Percentiles rank a stretch among this genome's conserved stretches.
Conservation (phyloP, 2,329 filamentous ascomycete genomes). For the Ophiostoma angusticollis region DNA sequence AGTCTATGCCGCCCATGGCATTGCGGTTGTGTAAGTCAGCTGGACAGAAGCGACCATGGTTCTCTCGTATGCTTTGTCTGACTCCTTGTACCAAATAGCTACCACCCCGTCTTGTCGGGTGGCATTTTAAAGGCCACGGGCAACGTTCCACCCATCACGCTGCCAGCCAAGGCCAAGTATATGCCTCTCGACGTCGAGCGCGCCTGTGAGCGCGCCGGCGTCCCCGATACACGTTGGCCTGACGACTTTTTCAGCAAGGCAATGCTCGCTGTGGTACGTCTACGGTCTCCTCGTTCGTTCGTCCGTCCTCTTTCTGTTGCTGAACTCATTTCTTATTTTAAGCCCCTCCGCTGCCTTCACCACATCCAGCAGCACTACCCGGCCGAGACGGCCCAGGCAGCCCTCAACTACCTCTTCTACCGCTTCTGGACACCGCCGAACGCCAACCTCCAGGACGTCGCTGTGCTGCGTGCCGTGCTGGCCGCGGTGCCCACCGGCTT, state of each 20-base stretch:
- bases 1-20: constrained; percentile 41
- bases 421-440: constrained; percentile 50
- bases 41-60: too few relatives aligned
- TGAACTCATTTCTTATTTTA: too few relatives aligned
- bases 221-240: constrained; percentile 25
- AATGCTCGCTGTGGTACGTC: constrained; percentile 28
- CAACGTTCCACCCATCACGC: constrained; percentile 62
- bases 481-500: constrained; percentile 19
- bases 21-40: constrained; percentile 50
- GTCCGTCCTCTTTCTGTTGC: too few relatives aligned
- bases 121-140: constrained; percentile 49
- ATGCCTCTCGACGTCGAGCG: constrained; percentile 29
- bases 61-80: not conserved
- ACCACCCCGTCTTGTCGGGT: constrained; percentile 60
- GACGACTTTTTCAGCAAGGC: constrained; percentile 30
- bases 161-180: constrained; percentile 55
- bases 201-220: constrained; percentile 25
- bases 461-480: constrained; percentile 32
- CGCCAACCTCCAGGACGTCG: constrained; percentile 45
- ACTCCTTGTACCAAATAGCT: too few relatives aligned
- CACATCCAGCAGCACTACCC: constrained; percentile 50
- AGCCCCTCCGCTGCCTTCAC: constrained; percentile 51
- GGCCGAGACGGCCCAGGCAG: constrained; percentile 33
- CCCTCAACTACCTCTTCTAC: constrained; percentile 43
- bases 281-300: too few relatives aligned